These are phyloP conservation scores for Tilletia walkeri DNA, from an alignment of 1,284 basidiomycete genomes.

Conservation along the genomic window DNA sequence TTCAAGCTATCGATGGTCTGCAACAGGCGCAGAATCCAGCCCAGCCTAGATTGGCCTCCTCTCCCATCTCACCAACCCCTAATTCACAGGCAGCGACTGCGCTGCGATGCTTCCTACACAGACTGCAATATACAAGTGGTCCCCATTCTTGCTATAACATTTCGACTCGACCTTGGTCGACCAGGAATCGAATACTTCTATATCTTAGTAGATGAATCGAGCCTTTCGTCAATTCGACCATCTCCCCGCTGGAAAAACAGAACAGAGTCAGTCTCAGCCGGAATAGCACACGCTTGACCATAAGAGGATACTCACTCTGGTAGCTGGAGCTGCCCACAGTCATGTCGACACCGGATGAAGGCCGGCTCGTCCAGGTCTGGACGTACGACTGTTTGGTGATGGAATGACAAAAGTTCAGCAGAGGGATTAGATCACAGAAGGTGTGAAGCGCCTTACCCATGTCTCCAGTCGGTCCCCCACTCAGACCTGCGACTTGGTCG, in stretches of 20 bases:
- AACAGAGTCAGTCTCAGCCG: not conserved
- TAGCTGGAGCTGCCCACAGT: slow-evolving; percentile 39
- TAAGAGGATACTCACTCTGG: slow-evolving; percentile 34
- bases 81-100: not conserved
- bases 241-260: slow-evolving; percentile 30
- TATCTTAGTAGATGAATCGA: slow-evolving; percentile 49
- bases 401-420: not conserved
- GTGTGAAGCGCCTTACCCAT: slow-evolving; percentile 35
- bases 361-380: slow-evolving; percentile 48
- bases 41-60: not conserved
- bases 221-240: slow-evolving; percentile 32
- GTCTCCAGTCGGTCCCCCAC: slow-evolving; percentile 22
- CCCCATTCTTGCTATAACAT: slow-evolving; percentile 28
- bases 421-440: not conserved
- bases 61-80: not conserved
- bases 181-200: slow-evolving; percentile 36
- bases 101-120: too few species aligned
- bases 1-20: too few species aligned
- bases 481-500: slow-evolving; percentile 19
- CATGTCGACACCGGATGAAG: slow-evolving; percentile 46
- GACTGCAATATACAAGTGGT: too few species aligned
- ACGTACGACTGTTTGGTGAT: slow-evolving; percentile 27
- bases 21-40: too few species aligned
- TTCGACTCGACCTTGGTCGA: slow-evolving; percentile 38
- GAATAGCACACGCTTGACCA: not conserved